phyloP scores from a whole-genome alignment of 441 rosid species.

The Gossypium aridum region DNA sequence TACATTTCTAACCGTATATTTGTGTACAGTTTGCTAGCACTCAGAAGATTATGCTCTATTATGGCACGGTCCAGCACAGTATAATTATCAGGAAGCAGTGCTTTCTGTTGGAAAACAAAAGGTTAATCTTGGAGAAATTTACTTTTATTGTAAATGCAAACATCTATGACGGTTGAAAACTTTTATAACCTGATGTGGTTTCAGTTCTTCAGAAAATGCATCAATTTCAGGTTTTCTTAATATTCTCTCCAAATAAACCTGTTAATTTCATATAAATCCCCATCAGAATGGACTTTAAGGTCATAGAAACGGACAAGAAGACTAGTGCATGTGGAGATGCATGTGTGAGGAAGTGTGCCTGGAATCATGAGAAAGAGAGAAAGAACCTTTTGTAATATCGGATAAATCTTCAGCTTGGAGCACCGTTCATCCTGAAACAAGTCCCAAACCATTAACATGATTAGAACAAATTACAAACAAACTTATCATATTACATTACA shows the following conservation, averaged over 20 bases:
- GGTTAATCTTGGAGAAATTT: neutral
- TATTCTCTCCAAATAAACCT: constrained; percentile 97
- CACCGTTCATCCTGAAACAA: constrained; percentile 88
- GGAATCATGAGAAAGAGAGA: neutral
- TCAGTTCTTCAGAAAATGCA: constrained; percentile 88
- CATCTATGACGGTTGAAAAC: constrained; percentile 7
- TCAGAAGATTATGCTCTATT: constrained; percentile 96
- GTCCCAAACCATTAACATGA: constrained; percentile 19
- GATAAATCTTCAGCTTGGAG: constrained; percentile 86
- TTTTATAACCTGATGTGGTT: constrained; percentile 81
- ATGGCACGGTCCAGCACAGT: constrained; percentile 96
- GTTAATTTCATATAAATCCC: constrained; percentile 14
- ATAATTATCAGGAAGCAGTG: constrained; percentile 83
- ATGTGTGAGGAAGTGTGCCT: neutral
- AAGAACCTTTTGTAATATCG: constrained; percentile 83
- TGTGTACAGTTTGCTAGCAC: constrained; percentile 97
- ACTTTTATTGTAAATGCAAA: neutral
- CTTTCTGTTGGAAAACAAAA: constrained; percentile 63
- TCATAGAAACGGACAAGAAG: neutral
- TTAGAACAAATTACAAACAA: constrained; percentile 1
- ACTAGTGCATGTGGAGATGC: neutral
- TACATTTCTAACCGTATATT: constrained; percentile 63
- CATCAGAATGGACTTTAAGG: neutral
- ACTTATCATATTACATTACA: neutral
- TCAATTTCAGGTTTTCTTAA: constrained; percentile 92